Evolutionary conservation across 768 basidiomycete genomes (phyloP).

Genomic region (Lactarius hatsudake): DNA sequence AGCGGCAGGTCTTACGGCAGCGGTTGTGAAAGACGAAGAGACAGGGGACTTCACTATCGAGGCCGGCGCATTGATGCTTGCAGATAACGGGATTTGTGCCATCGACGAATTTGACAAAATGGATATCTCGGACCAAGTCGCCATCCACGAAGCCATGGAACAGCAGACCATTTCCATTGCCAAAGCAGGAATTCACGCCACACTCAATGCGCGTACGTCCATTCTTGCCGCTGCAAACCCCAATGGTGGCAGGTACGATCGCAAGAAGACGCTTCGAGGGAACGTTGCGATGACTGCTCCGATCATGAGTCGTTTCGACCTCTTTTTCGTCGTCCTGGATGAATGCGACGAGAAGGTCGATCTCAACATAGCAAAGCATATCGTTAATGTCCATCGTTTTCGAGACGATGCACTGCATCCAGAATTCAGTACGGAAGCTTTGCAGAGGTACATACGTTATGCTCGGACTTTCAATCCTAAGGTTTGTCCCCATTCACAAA

Average conservation of each 20-base stretch:
- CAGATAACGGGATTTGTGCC: constrained; percentile 99
- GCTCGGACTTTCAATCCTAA: constrained; percentile 98
- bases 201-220: constrained; percentile 94
- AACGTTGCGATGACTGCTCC: constrained; percentile 98
- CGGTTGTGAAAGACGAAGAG: constrained; percentile 97
- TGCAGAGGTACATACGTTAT: constrained; percentile 96
- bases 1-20: constrained; percentile 97
- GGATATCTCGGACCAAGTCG: constrained; percentile 97
- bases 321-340: constrained; percentile 98
- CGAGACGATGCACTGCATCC: constrained; percentile 93
- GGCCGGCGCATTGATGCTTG: constrained; percentile 98
- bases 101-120: constrained; percentile 99
- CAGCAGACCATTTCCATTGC: constrained; percentile 99
- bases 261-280: constrained; percentile 85
- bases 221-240: constrained; percentile 99
- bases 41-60: constrained; percentile 99
- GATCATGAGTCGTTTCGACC: constrained; percentile 97
- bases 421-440: constrained; percentile 94
- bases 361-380: constrained; percentile 91
- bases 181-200: constrained; percentile 98
- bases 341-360: constrained; percentile 94
- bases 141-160: constrained; percentile 99
- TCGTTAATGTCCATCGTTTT: constrained; percentile 96
- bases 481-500: constrained; percentile 40
- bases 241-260: constrained; percentile 93